Evolutionary conservation across 2,329 filamentous ascomycete genomes (phyloP).

Genomic region (Zasmidium cellare): DNA sequence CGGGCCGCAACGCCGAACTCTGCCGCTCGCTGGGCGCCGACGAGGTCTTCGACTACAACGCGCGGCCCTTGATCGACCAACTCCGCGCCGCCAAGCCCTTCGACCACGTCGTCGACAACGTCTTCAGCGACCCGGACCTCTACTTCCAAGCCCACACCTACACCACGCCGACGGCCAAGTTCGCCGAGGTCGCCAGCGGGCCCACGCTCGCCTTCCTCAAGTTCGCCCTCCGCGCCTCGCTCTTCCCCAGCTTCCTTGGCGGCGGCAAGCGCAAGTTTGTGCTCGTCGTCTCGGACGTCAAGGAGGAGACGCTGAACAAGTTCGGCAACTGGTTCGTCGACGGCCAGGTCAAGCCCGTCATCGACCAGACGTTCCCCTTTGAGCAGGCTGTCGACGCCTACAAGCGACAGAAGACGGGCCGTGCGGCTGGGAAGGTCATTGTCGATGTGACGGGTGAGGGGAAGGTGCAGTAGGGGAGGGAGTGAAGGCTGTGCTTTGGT

Average conservation of each 20-base stretch:
- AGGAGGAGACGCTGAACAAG: conserved; percentile 47
- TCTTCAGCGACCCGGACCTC: conserved; percentile 51
- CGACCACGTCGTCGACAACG: conserved; percentile 58
- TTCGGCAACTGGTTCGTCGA: conserved; percentile 58
- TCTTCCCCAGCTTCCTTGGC: conserved; percentile 41
- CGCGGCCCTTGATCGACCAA: conserved; percentile 46
- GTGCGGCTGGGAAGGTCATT: conserved; percentile 61
- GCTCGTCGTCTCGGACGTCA: conserved; percentile 39
- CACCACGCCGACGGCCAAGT: conserved; percentile 51
- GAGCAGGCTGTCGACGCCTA: conserved; percentile 60
- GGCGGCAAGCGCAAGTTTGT: conserved; percentile 50
- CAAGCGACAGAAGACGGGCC: conserved; percentile 57
- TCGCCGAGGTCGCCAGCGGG: conserved; percentile 53
- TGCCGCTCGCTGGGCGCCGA: conserved; percentile 62
- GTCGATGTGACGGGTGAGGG: conserved; percentile 25
- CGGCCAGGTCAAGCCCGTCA: conserved; percentile 57
- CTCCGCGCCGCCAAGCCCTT: conserved; percentile 48
- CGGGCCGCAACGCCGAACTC: conserved; percentile 56
- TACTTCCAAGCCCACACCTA: conserved; percentile 56
- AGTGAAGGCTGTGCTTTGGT: too few relatives aligned
- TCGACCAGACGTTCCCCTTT: conserved; percentile 58
- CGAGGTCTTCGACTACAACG: conserved; percentile 63
- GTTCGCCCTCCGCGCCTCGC: conserved; percentile 44
- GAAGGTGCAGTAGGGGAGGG: too few relatives aligned
- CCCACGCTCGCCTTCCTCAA: conserved; percentile 33